Evolutionary conservation across 768 basidiomycete genomes (phyloP), one percentile per base, ranked within the genome.

Genomic region (Clitopilus hobsonii): DNA sequence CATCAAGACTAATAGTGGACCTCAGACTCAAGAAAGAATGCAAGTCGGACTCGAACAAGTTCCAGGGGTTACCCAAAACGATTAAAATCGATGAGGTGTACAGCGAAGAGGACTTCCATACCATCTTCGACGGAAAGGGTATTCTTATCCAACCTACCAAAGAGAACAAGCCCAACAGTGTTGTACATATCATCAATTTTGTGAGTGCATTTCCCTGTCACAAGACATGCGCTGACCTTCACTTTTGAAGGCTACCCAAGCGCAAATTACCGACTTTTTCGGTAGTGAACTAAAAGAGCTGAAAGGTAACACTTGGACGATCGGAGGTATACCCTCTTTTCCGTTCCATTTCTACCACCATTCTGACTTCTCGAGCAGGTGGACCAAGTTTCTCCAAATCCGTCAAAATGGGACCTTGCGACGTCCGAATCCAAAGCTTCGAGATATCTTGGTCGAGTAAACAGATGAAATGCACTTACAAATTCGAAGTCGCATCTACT

Each of bases 381-480:
- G 66, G 66, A 6, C 60, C 63, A 16, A 60, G 53, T 0, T 73
- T 74, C 58, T 41, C 65, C n/a, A 75, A 75, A 56, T 74, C 73
- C 6, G 56, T 65, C 26, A 75, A 76, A 56, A 56, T 64, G 5
- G 73, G 73, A 30, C 49, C 65, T 6, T 60, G 61, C 57, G 71
- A 73, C 51, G 68, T 75, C 23, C 27, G 59, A 23, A 67, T 76
- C 50, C 55, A 53, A 24, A 60, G 61, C 3, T 55, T 72, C 36
- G 69, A 74, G 45, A 66, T 75, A 54, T 71, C 65, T 57, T 75
- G 75, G 60, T 70, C 72, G 27, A 73, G 72, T 61, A 74, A 74
- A 60, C 66, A 62, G 51, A 65, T 75, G 65, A 75, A 75, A 55
- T 74, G 71, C 62, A 64, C 65, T n/a, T 54, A 74, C 51, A 75